These are phyloP conservation scores for Xylaria scruposa DNA, from an alignment of 495 filamentous ascomycete species.

Conservation along the genomic window DNA sequence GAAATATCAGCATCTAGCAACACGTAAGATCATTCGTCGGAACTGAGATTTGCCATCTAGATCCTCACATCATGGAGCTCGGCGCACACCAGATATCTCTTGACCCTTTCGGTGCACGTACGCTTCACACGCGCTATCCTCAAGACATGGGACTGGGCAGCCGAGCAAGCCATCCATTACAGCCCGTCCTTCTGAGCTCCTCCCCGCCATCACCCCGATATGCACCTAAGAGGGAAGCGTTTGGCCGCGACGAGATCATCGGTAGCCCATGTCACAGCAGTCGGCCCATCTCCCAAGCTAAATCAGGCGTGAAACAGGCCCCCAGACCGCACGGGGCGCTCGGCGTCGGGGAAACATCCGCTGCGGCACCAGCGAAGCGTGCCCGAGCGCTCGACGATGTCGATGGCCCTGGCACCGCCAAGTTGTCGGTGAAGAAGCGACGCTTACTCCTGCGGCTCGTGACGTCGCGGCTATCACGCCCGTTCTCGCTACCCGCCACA, in stretches of 20 bases:
- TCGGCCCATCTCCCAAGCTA: not conserved
- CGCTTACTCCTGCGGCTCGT: slow-evolving; percentile 66
- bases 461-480: slow-evolving; percentile 71
- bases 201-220: not conserved
- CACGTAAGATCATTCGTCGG: not conserved
- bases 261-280: not conserved
- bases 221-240: not conserved
- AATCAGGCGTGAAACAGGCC: not conserved
- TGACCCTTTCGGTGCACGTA: slow-evolving; percentile 10
- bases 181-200: not conserved
- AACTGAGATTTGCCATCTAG: not conserved
- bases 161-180: not conserved
- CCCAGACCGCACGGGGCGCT: not conserved
- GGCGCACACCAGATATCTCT: slow-evolving; percentile 1
- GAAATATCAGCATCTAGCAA: slow-evolving; percentile 6
- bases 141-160: slow-evolving; percentile 1
- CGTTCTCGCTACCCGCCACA: slow-evolving; percentile 70
- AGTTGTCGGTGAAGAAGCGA: slow-evolving; percentile 67
- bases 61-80: slow-evolving; percentile 1
- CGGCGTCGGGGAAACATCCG: not conserved
- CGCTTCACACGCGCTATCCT: not conserved
- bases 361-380: slow-evolving; percentile 53
- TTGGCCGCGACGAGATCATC: not conserved
- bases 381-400: slow-evolving; percentile 64
- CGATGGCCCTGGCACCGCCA: slow-evolving; percentile 62